These are phyloP conservation scores for Boletellus ananiceps DNA, from an alignment of 768 basidiomycete species.

Conservation along the genomic window DNA sequence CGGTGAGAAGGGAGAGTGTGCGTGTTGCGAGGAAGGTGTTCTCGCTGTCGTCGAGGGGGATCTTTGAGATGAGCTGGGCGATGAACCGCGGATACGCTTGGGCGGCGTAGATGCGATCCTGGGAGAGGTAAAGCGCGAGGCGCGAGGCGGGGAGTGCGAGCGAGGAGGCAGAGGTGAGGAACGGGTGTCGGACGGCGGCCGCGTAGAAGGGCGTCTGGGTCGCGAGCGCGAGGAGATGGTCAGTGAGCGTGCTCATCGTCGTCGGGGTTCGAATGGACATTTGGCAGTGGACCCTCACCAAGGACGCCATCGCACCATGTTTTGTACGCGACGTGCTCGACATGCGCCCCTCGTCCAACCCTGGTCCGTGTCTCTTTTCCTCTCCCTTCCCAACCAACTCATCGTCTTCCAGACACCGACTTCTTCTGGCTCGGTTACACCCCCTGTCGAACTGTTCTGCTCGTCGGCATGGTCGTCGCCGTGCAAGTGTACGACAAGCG, in stretches of 20 bases:
- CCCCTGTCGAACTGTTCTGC: slow-evolving; percentile 59
- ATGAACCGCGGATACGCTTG: slow-evolving; percentile 73
- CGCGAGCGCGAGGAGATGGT: slow-evolving; percentile 35
- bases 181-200: slow-evolving; percentile 51
- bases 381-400: not conserved
- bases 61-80: slow-evolving; percentile 56
- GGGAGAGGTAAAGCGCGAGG: slow-evolving; percentile 62
- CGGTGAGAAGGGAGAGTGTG: slow-evolving; percentile 45
- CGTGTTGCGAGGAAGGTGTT: slow-evolving; percentile 23
- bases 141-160: slow-evolving; percentile 43
- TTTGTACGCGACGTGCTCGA: slow-evolving; percentile 48
- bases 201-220: slow-evolving; percentile 36
- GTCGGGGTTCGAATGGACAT: slow-evolving; percentile 15
- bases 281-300: slow-evolving; percentile 52
- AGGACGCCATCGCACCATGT: slow-evolving; percentile 52
- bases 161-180: slow-evolving; percentile 54
- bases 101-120: slow-evolving; percentile 71
- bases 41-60: slow-evolving; percentile 37
- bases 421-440: slow-evolving; percentile 70
- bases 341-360: slow-evolving; percentile 37
- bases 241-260: slow-evolving; percentile 12
- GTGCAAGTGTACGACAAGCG: slow-evolving; percentile 55
- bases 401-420: slow-evolving; percentile 39
- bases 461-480: slow-evolving; percentile 65
- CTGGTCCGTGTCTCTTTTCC: slow-evolving; percentile 22